phyloP scores from a whole-genome alignment of 1,284 basidiomycete species.

The Pterula multifida region DNA sequence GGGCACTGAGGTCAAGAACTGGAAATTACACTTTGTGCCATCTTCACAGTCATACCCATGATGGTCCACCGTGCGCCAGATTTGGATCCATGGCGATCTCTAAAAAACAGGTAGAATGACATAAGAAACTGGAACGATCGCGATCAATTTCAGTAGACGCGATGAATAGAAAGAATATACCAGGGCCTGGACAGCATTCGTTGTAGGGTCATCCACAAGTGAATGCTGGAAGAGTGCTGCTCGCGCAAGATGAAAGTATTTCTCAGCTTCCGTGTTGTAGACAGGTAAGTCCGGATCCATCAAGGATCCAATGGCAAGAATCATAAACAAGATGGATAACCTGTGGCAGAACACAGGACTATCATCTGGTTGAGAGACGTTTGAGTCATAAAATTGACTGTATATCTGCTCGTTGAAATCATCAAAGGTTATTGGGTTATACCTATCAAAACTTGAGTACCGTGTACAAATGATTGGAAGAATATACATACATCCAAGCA shows the following conservation, averaged over 20 bases:
- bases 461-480: slow-evolving; percentile 10
- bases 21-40: slow-evolving; percentile 61
- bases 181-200: slow-evolving; percentile 59
- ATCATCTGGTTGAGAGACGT: slow-evolving; percentile 31
- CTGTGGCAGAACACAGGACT: slow-evolving; percentile 53
- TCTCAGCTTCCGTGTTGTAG: slow-evolving; percentile 67
- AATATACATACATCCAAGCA: slow-evolving; percentile 55
- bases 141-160: slow-evolving; percentile 3
- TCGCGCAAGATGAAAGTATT: slow-evolving; percentile 63
- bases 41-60: slow-evolving; percentile 67
- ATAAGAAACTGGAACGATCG: slow-evolving; percentile 57
- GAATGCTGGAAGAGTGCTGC: slow-evolving; percentile 61
- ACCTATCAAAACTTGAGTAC: slow-evolving; percentile 31
- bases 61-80: slow-evolving; percentile 68
- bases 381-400: slow-evolving; percentile 45
- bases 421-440: slow-evolving; percentile 56
- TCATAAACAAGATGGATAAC: slow-evolving; percentile 62
- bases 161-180: slow-evolving; percentile 20
- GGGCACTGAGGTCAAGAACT: slow-evolving; percentile 6
- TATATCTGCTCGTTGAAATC: slow-evolving; percentile 57
- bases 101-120: slow-evolving; percentile 66
- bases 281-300: slow-evolving; percentile 53
- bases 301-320: slow-evolving; percentile 61
- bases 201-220: slow-evolving; percentile 63
- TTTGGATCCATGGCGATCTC: slow-evolving; percentile 59